A percentile compares a stretch with the other conserved stretches of the same genome.
Evolutionary conservation across 1,284 basidiomycete genomes (phyloP).

Genomic region (Pyrrhoderma lamaoense): DNA sequence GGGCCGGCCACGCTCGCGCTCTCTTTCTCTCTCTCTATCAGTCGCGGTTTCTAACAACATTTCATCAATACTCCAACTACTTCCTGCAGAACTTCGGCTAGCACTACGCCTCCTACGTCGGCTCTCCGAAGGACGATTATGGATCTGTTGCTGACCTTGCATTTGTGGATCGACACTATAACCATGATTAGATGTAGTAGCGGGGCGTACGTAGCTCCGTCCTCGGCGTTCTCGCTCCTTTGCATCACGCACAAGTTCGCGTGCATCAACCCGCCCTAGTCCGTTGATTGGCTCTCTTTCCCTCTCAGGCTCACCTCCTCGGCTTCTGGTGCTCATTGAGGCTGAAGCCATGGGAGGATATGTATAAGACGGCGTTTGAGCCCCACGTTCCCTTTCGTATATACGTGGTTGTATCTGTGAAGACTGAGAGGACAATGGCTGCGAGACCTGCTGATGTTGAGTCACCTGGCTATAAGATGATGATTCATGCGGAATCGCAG

Average conservation of each 20-base stretch:
- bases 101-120: conserved; percentile 9
- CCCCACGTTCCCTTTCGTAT: neutral
- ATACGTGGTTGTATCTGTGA: neutral
- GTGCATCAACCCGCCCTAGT: conserved; percentile 8
- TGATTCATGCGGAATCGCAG: too few relatives aligned
- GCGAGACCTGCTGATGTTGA: neutral
- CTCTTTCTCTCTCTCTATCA: conserved; percentile 17
- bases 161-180: neutral
- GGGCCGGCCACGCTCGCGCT: neutral
- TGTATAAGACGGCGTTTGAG: neutral
- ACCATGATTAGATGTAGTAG: neutral
- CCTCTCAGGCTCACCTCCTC: neutral
- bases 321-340: neutral
- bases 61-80: conserved; percentile 44
- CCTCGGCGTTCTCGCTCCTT: conserved; percentile 9
- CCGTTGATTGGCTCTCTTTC: neutral
- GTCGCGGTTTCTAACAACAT: conserved; percentile 53
- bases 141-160: neutral
- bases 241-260: conserved; percentile 11
- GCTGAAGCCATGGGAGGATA: neutral
- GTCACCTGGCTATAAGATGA: too few relatives aligned
- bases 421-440: conserved; percentile 1
- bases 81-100: conserved; percentile 25
- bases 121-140: conserved; percentile 3
- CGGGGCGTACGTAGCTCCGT: neutral